phyloP scores from a whole-genome alignment of 2,329 filamentous ascomycete genomes.

The Emericellopsis atlantica region DNA sequence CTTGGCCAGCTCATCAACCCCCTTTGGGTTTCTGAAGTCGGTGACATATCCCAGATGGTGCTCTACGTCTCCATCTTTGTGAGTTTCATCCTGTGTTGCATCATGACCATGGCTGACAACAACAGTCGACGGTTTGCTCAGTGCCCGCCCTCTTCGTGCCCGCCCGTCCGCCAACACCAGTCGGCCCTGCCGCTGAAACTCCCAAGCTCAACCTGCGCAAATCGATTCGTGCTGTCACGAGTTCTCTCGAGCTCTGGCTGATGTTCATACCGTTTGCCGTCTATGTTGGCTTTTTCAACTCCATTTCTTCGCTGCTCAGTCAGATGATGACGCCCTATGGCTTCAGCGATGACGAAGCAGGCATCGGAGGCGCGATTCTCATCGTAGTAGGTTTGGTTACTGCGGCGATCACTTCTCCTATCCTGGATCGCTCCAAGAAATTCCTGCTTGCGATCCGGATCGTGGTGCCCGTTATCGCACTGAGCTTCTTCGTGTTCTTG shows the following conservation, averaged over 20 bases:
- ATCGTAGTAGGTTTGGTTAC: slow-evolving; percentile 78
- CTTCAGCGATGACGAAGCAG: slow-evolving; percentile 72
- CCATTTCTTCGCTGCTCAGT: slow-evolving; percentile 74
- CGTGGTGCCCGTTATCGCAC: slow-evolving; percentile 60
- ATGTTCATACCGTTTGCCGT: slow-evolving; percentile 68
- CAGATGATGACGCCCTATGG: slow-evolving; percentile 82
- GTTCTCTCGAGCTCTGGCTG: slow-evolving; percentile 64
- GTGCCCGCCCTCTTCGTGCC: slow-evolving; percentile 77
- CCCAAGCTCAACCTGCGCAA: slow-evolving; percentile 38
- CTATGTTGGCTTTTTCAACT: slow-evolving; percentile 92
- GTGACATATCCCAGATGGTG: slow-evolving; percentile 67
- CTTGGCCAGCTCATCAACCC: slow-evolving; percentile 80
- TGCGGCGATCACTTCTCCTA: slow-evolving; percentile 64
- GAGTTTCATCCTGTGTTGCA: slow-evolving; percentile 16
- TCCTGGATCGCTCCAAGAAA: slow-evolving; percentile 74
- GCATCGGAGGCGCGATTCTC: slow-evolving; percentile 78
- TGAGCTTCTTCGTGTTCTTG: slow-evolving; percentile 65
- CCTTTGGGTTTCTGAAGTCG: slow-evolving; percentile 51
- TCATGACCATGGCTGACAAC: neutral
- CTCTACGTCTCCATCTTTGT: slow-evolving; percentile 77
- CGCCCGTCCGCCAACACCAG: slow-evolving; percentile 61
- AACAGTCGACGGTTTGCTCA: slow-evolving; percentile 31
- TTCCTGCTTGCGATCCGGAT: slow-evolving; percentile 64
- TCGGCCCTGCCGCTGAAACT: slow-evolving; percentile 52
- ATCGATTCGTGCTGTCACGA: slow-evolving; percentile 37